These are phyloP conservation scores for Chenopodium formosanum DNA, from an alignment of 148 eudicot species.

Conservation along the genomic window DNA sequence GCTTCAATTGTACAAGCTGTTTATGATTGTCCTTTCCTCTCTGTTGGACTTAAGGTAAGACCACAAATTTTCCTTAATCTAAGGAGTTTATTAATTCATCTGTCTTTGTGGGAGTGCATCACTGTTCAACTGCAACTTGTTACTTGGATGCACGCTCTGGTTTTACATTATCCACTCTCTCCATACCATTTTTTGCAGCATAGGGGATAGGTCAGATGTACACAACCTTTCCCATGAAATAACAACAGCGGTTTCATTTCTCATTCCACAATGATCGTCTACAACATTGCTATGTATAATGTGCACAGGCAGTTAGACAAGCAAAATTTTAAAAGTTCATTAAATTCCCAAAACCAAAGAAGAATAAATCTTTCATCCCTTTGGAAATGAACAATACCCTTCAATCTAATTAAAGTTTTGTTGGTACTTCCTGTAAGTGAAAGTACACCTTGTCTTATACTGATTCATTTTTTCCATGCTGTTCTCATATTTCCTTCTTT, in stretches of 20 bases:
- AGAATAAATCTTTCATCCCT: not conserved
- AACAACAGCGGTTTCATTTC: not conserved
- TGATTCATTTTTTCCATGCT: not conserved
- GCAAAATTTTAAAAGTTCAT: not conserved
- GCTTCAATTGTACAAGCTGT: conserved; percentile 65
- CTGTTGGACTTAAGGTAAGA: conserved; percentile 64
- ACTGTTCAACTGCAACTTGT: not conserved
- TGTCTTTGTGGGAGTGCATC: not conserved
- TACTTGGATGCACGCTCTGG: not conserved
- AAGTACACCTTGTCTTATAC: not conserved
- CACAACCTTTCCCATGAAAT: too few species aligned
- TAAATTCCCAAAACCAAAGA: not conserved
- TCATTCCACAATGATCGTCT: not conserved
- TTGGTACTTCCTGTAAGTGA: not conserved
- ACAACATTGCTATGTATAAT: not conserved
- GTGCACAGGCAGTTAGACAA: not conserved
- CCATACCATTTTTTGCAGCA: not conserved
- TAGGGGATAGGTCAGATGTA: too few species aligned
- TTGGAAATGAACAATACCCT: not conserved
- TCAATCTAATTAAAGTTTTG: not conserved
- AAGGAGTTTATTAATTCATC: not conserved
- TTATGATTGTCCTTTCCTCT: conserved; percentile 82
- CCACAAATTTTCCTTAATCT: not conserved
- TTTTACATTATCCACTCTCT: not conserved
- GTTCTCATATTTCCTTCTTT: conserved; percentile 9